A percentile compares a stretch with the other conserved stretches of the same genome.
Evolutionary conservation across 805 yeast genomes (phyloP).

Genomic region (Yarrowia sp.): DNA sequence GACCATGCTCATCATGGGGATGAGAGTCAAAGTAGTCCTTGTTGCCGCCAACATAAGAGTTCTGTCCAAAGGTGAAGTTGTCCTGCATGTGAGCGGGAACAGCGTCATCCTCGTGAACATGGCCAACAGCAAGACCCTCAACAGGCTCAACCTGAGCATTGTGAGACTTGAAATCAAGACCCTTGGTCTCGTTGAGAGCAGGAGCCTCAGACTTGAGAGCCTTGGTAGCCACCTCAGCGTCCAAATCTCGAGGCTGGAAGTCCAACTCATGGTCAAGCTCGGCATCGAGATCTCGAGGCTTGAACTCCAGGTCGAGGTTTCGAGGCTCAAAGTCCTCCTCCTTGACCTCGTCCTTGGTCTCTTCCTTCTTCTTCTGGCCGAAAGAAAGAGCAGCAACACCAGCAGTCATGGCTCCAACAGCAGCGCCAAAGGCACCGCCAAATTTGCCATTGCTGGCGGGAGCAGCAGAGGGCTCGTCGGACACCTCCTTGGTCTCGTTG

Average conservation of each 20-base stretch:
- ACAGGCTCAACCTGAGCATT: background rate
- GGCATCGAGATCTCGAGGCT: background rate
- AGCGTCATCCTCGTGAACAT: background rate
- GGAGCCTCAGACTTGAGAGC: no score
- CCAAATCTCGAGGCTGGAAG: background rate
- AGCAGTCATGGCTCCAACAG: background rate
- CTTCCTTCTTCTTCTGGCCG: conserved; percentile 6
- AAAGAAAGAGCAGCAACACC: conserved; percentile 15
- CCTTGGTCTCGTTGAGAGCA: background rate
- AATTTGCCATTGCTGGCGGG: background rate
- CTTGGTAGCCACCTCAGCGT: background rate
- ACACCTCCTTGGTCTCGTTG: background rate
- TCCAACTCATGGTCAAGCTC: background rate
- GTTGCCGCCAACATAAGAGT: background rate
- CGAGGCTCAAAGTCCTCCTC: background rate
- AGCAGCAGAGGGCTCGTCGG: background rate
- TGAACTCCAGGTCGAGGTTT: background rate
- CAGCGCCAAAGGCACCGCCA: conserved; percentile 11
- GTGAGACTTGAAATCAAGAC: background rate
- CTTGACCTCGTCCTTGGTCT: background rate
- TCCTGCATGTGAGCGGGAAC: background rate
- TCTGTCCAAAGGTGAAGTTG: background rate
- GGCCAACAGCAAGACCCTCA: background rate
- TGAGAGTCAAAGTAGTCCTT: conserved; percentile 19
- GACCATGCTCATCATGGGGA: conserved; percentile 4